Evolutionary conservation across 345 rosid genomes (phyloP).

Genomic region (Conringia planisiliqua): DNA sequence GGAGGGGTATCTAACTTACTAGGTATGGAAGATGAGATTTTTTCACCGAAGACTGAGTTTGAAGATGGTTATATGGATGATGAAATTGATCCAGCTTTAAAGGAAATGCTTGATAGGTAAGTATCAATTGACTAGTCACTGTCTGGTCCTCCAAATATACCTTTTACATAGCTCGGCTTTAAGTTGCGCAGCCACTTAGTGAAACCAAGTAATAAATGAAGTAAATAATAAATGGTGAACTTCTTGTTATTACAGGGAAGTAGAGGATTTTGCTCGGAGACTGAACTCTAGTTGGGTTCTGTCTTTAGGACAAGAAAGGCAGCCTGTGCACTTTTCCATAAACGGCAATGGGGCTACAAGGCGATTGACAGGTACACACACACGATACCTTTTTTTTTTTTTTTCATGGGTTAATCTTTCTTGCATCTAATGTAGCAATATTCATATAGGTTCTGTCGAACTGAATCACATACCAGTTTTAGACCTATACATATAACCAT

Average conservation of each 20-base stretch:
- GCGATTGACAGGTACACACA: conserved; percentile 48
- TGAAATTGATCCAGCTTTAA: conserved; percentile 85
- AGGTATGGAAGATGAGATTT: conserved; percentile 37
- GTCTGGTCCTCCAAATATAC: background rate
- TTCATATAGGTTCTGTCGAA: background rate
- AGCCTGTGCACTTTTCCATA: conserved; percentile 43
- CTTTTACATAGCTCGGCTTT: background rate
- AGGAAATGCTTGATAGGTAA: conserved; percentile 84
- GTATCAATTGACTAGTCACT: background rate
- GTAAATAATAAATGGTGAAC: background rate
- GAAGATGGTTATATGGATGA: conserved; percentile 77
- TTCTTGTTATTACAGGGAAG: conserved; percentile 54
- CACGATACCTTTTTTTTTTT: background rate
- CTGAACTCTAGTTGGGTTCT: conserved; percentile 82
- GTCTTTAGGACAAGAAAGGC: conserved; percentile 61
- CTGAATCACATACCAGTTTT: background rate
- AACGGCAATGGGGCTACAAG: conserved; percentile 52
- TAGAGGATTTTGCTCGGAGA: conserved; percentile 91
- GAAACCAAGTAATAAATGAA: background rate
- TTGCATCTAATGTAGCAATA: background rate
- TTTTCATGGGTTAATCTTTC: background rate
- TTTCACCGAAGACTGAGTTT: conserved; percentile 51
- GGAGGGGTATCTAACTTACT: conserved; percentile 45
- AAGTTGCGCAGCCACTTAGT: background rate
- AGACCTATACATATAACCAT: background rate